phyloP scores from a whole-genome alignment of 2,329 filamentous ascomycete species.

The Fusarium brachygibbosum region DNA sequence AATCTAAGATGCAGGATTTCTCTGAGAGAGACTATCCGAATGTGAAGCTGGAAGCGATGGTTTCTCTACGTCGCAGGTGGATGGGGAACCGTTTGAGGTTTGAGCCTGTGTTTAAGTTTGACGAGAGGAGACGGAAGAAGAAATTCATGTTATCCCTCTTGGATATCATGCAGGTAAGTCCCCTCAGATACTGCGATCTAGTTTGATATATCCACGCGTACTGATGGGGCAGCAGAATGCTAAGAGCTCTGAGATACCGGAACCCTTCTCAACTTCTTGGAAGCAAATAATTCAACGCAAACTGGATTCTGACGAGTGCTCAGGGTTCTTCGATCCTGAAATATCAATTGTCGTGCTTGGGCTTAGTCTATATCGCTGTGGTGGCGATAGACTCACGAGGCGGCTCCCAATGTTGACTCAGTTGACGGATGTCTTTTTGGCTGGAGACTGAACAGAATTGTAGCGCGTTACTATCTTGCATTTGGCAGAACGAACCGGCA shows the following conservation, averaged over 20 bases:
- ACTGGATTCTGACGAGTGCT: background rate
- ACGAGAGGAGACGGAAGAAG: background rate
- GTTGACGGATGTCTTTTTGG: background rate
- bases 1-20: background rate
- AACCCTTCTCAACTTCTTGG: background rate
- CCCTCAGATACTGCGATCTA: background rate
- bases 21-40: background rate
- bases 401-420: background rate
- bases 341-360: background rate
- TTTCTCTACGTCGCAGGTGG: background rate
- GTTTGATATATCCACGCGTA: background rate
- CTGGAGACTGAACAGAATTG: background rate
- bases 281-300: background rate
- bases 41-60: constrained; percentile 7
- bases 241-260: background rate
- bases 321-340: background rate
- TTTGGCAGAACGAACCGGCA: rapidly evolving
- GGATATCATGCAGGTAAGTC: background rate
- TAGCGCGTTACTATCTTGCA: background rate
- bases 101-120: no score
- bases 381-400: background rate
- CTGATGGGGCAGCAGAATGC: background rate
- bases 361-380: background rate
- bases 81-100: no score
- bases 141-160: background rate